These are phyloP conservation scores for Gentiana macrophylla DNA, from an alignment of 257 asterid genomes.

Conservation along the genomic window DNA sequence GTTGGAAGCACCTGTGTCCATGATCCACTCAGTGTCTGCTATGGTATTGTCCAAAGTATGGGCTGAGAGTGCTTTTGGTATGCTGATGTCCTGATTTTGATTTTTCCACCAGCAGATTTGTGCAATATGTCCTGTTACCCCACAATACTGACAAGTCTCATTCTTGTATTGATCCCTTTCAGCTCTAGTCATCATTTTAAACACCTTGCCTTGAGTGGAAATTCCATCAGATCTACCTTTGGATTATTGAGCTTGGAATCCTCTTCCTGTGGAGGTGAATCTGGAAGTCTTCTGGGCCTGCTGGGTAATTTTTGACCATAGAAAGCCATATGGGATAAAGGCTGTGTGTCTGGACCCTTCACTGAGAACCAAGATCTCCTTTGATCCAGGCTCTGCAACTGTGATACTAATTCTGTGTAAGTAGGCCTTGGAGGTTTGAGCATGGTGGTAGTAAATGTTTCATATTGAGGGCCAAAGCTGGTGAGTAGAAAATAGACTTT, in stretches of 20 bases:
- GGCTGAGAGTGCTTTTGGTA: not conserved
- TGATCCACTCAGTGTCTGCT: not conserved
- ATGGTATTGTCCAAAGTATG: not conserved
- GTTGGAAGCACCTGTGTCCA: not conserved
- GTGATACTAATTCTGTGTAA: not conserved
- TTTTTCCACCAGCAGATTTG: not conserved
- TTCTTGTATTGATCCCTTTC: not conserved
- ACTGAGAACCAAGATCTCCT: not conserved
- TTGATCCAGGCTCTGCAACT: not conserved
- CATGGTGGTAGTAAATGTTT: not conserved
- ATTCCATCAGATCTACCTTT: not conserved
- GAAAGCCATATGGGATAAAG: not conserved
- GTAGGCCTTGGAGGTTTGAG: constrained; percentile 1
- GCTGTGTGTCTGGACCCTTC: not conserved
- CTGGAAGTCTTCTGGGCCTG: not conserved
- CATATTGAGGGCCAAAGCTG: not conserved
- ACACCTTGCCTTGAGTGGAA: too few species aligned
- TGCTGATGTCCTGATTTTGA: not conserved
- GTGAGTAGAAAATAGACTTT: not conserved
- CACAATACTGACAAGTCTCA: not conserved
- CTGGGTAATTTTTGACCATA: not conserved
- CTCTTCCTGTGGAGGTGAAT: not conserved
- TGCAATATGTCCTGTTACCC: not conserved
- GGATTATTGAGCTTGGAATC: not conserved
- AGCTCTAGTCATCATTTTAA: not conserved